Percentiles rank a stretch among this genome's conserved stretches.
Evolutionary conservation across 768 basidiomycete genomes (phyloP).

Genomic region (Suillus cothurnatus): DNA sequence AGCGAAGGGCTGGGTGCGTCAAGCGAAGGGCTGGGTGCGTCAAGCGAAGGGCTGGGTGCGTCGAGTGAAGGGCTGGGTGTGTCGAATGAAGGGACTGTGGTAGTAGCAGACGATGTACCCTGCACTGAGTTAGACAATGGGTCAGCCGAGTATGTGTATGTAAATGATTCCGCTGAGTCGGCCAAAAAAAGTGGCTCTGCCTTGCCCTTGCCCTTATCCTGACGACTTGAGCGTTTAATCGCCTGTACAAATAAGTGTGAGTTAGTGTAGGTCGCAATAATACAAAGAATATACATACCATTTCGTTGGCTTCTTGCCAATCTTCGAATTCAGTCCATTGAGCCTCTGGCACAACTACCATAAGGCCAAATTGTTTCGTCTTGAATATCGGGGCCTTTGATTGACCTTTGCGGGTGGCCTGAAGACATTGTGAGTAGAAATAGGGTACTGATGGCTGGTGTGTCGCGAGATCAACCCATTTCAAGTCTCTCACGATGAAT

Average conservation of each 20-base stretch:
- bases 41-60: too few species aligned
- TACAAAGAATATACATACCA: neutral
- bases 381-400: slow-evolving; percentile 7
- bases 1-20: too few species aligned
- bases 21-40: too few species aligned
- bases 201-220: too few species aligned
- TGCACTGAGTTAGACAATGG: neutral
- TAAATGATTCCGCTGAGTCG: too few species aligned
- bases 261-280: too few species aligned
- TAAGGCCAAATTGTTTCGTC: slow-evolving; percentile 5
- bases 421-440: slow-evolving; percentile 9
- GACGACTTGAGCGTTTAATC: too few species aligned
- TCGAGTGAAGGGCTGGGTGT: too few species aligned
- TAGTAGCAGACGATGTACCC: too few species aligned
- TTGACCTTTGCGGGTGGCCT: neutral
- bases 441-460: neutral
- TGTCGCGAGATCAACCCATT: slow-evolving; percentile 8
- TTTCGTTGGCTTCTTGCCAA: neutral
- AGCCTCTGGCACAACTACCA: slow-evolving; percentile 4
- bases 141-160: too few species aligned
- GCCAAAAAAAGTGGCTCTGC: too few species aligned
- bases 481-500: neutral
- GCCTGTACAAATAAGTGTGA: too few species aligned
- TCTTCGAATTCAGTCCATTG: slow-evolving; percentile 13
- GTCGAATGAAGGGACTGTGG: neutral